Percentiles rank a stretch among this genome's conserved stretches.
Evolutionary conservation across 192 early-diverging fungal species (phyloP).

Genomic region (Gamsiella multidivaricata): DNA sequence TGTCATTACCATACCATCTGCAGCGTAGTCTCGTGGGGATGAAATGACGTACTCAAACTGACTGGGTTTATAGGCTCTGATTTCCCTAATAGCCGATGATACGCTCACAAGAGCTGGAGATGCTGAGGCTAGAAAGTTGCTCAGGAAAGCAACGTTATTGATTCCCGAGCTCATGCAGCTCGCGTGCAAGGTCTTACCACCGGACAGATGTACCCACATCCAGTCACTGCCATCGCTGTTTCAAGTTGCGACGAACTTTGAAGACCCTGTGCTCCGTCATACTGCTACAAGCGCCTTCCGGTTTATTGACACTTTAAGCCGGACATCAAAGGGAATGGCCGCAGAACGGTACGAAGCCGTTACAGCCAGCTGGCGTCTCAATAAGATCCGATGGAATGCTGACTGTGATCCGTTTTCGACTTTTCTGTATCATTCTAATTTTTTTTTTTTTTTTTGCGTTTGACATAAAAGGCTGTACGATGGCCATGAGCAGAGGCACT

Average conservation of each 20-base stretch:
- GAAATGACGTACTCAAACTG: not conserved
- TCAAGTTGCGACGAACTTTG: constrained; percentile 77
- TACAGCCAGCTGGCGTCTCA: not conserved
- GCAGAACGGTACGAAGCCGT: constrained; percentile 21
- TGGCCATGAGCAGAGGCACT: constrained; percentile 52
- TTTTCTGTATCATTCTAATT: not conserved
- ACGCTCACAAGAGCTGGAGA: constrained; percentile 27
- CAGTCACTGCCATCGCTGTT: constrained; percentile 81
- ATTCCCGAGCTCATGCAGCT: constrained; percentile 82
- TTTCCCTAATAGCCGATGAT: constrained; percentile 73
- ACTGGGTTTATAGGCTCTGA: constrained; percentile 63
- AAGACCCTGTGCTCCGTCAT: constrained; percentile 78
- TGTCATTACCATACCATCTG: constrained; percentile 11
- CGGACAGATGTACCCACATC: constrained; percentile 30
- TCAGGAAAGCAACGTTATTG: constrained; percentile 74
- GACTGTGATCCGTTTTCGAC: too few species aligned
- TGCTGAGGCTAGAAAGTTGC: constrained; percentile 52
- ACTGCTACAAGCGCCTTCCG: constrained; percentile 77
- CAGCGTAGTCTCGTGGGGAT: too few species aligned
- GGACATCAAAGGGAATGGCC: constrained; percentile 55
- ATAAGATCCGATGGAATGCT: not conserved
- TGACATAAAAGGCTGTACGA: constrained; percentile 4
- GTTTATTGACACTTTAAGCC: constrained; percentile 76
- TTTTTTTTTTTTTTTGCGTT: constrained; percentile 1
- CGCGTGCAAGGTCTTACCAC: constrained; percentile 73